Evolutionary conservation across 352 stramenopile genomes (phyloP).

Genomic region (Plasmopara muralis): DNA sequence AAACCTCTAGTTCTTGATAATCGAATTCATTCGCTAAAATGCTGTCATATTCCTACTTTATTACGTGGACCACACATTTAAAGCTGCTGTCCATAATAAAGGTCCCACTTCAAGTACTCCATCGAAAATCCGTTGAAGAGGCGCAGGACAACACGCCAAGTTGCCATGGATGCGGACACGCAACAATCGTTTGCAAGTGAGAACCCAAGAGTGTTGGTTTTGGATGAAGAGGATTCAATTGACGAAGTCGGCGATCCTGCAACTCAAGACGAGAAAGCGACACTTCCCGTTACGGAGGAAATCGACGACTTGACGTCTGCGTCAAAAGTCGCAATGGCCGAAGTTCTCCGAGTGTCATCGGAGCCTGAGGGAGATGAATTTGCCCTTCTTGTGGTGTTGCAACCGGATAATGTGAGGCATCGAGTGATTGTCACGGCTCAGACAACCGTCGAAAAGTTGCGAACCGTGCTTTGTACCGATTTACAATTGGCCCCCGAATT

Average conservation of each 20-base stretch:
- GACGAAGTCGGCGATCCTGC: slow-evolving; percentile 13
- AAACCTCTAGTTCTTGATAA: no score
- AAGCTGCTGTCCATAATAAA: no score
- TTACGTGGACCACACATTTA: no score
- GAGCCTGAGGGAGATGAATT: slow-evolving; percentile 31
- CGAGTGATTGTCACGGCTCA: slow-evolving; percentile 45
- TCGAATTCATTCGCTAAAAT: no score
- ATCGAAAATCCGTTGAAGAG: neutral
- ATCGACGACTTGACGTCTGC: slow-evolving; percentile 7
- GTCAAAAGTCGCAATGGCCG: slow-evolving; percentile 23
- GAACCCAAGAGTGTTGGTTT: slow-evolving; percentile 3
- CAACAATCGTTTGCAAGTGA: slow-evolving; percentile 7
- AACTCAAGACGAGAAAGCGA: slow-evolving; percentile 13
- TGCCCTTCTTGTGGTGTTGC: slow-evolving; percentile 55
- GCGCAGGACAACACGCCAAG: neutral
- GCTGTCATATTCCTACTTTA: no score
- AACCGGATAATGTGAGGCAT: slow-evolving; percentile 73
- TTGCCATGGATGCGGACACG: slow-evolving; percentile 14
- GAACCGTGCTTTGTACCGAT: slow-evolving; percentile 47
- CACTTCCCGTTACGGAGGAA: slow-evolving; percentile 2
- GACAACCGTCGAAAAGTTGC: slow-evolving; percentile 46
- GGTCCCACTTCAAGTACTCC: no score
- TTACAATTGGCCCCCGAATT: slow-evolving; percentile 49
- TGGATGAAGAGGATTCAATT: slow-evolving; percentile 5
- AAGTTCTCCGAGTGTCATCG: slow-evolving; percentile 23